These are phyloP conservation scores for Lactarius indigo DNA, from an alignment of 768 basidiomycete genomes.

Conservation along the genomic window DNA sequence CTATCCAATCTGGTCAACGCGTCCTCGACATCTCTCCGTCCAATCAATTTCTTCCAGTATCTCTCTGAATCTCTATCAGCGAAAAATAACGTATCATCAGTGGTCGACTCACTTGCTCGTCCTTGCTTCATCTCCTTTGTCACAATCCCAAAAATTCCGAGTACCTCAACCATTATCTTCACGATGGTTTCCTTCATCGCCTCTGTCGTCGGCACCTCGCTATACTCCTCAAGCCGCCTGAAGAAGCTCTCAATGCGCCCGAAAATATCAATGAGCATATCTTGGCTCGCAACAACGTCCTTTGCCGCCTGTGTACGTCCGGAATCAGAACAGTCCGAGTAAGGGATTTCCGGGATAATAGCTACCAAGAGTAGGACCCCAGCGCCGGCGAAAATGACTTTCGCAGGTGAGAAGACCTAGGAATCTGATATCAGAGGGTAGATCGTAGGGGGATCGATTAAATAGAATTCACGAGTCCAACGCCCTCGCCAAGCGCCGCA, in stretches of 20 bases:
- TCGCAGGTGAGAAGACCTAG: neutral
- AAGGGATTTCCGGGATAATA: neutral
- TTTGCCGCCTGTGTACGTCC: neutral
- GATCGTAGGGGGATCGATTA: neutral
- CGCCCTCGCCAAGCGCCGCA: no score
- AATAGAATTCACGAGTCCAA: no score
- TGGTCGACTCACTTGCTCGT: neutral
- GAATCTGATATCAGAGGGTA: neutral
- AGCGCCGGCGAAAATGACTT: neutral
- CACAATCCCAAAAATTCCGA: neutral
- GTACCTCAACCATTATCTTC: neutral
- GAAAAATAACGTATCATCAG: neutral
- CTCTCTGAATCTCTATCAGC: neutral
- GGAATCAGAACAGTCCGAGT: neutral
- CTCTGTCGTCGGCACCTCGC: neutral
- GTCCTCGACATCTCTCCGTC: neutral
- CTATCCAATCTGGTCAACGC: neutral
- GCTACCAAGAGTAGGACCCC: neutral
- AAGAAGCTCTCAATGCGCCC: neutral
- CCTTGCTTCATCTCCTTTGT: neutral
- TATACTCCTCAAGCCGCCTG: neutral
- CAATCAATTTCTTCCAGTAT: neutral
- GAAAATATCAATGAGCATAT: neutral
- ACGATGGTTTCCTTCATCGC: neutral
- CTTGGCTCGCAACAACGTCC: neutral